Evolutionary conservation across 2,329 filamentous ascomycete species (phyloP).

Genomic region (Aspergillus neoniger): DNA sequence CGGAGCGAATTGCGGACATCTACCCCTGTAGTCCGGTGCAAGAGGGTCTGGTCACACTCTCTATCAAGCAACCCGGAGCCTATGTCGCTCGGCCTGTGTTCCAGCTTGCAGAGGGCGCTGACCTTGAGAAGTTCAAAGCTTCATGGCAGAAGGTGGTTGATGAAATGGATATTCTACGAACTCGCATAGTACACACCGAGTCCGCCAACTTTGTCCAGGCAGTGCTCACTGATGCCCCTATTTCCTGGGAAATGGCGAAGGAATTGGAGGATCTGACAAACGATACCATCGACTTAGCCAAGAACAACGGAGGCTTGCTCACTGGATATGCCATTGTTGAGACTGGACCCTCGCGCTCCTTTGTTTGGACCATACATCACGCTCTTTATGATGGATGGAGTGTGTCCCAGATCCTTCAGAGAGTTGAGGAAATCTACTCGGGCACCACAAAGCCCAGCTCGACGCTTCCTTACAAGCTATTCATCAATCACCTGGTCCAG

Average conservation of each 20-base stretch:
- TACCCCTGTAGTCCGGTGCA: conserved; percentile 50
- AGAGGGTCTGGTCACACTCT: conserved; percentile 52
- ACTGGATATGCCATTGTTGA: conserved; percentile 41
- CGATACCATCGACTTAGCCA: conserved; percentile 30
- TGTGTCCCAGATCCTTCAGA: conserved; percentile 39
- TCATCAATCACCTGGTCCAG: conserved; percentile 34
- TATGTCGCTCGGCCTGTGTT: conserved; percentile 53
- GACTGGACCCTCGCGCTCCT: conserved; percentile 34
- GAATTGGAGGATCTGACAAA: conserved; percentile 31
- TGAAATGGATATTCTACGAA: conserved; percentile 52
- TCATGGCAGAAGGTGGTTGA: conserved; percentile 51
- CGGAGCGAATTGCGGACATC: conserved; percentile 37
- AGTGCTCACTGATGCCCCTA: conserved; percentile 38
- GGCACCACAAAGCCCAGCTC: conserved; percentile 3
- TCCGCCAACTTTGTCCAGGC: conserved; percentile 43
- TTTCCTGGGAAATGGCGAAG: conserved; percentile 37
- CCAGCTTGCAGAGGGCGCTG: conserved; percentile 39
- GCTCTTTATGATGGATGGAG: conserved; percentile 56
- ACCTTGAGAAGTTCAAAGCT: conserved; percentile 47
- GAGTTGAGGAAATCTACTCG: conserved; percentile 41
- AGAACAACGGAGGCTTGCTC: conserved; percentile 38
- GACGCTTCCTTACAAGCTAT: conserved; percentile 30
- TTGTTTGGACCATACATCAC: conserved; percentile 55
- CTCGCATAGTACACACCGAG: conserved; percentile 47
- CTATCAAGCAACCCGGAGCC: conserved; percentile 49